phyloP scores from a whole-genome alignment of 257 asterid species.

The Solanum arcanum region DNA sequence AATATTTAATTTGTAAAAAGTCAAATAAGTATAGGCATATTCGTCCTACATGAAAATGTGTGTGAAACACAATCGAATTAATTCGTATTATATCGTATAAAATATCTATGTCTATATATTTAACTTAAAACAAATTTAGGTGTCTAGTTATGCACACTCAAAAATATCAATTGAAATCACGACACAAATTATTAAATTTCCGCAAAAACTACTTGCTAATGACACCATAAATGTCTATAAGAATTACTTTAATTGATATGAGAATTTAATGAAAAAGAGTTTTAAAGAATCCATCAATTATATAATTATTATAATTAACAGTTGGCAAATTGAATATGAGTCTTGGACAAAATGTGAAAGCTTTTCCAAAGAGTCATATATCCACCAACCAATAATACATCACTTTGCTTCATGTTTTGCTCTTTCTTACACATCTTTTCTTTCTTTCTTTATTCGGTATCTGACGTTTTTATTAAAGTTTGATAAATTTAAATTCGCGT shows the following conservation, averaged over 20 bases:
- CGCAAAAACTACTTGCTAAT: not conserved
- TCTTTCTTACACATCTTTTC: not conserved
- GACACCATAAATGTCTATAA: not conserved
- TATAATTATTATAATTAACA: not conserved
- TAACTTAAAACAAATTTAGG: not conserved
- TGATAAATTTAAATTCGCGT: rapidly evolving
- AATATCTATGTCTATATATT: rapidly evolving
- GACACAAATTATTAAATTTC: not conserved
- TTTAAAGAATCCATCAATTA: not conserved
- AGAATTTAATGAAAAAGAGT: not conserved
- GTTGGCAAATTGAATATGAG: not conserved
- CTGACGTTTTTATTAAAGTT: rapidly evolving
- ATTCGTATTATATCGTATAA: no score
- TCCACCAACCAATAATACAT: not conserved
- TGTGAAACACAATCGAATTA: no score
- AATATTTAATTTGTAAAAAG: no score
- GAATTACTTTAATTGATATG: not conserved
- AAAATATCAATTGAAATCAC: not conserved
- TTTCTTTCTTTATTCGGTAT: rapidly evolving
- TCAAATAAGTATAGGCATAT: not conserved
- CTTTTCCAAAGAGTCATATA: not conserved
- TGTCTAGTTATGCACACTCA: rapidly evolving
- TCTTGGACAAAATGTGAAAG: not conserved
- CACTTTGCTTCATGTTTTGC: not conserved
- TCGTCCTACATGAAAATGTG: no score